A percentile compares a stretch with the other conserved stretches of the same genome.
Conservation (phyloP, 78 protist genomes). For the Protostelium mycophagum region DNA sequence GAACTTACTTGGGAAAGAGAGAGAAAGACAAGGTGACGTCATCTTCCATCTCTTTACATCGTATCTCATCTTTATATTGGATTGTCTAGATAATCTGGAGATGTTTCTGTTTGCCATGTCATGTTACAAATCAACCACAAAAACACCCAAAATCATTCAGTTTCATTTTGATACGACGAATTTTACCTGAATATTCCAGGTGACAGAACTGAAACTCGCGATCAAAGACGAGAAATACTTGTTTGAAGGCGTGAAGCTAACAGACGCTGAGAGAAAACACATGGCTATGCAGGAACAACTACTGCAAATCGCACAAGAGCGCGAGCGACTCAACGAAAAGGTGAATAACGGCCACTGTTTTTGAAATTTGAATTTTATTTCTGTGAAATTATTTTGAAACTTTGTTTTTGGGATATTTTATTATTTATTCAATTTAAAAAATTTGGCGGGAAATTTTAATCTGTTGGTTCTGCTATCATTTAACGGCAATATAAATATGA, state of each 20-base stretch:
- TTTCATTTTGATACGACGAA: too few relatives aligned
- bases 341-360: not conserved
- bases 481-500: too few relatives aligned
- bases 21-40: not conserved
- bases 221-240: conserved; percentile 62
- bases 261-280: conserved; percentile 52
- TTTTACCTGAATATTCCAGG: conserved; percentile 8
- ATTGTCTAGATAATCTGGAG: too few relatives aligned
- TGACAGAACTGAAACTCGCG: conserved; percentile 36
- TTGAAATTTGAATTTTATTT: too few relatives aligned
- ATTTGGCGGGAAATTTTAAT: too few relatives aligned
- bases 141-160: not conserved
- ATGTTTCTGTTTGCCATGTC: not conserved
- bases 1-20: conserved; percentile 14
- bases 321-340: not conserved
- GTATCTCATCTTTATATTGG: too few relatives aligned
- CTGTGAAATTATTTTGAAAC: not conserved
- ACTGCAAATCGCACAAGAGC: conserved; percentile 51
- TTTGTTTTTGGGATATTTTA: not conserved
- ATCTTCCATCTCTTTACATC: too few relatives aligned
- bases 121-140: conserved; percentile 2
- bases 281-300: conserved; percentile 59
- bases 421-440: too few relatives aligned
- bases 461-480: too few relatives aligned
- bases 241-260: conserved; percentile 56